Evolutionary conservation across 371 early-diverging fungal genomes (phyloP).

Genomic region (Synchytrium microbalum): DNA sequence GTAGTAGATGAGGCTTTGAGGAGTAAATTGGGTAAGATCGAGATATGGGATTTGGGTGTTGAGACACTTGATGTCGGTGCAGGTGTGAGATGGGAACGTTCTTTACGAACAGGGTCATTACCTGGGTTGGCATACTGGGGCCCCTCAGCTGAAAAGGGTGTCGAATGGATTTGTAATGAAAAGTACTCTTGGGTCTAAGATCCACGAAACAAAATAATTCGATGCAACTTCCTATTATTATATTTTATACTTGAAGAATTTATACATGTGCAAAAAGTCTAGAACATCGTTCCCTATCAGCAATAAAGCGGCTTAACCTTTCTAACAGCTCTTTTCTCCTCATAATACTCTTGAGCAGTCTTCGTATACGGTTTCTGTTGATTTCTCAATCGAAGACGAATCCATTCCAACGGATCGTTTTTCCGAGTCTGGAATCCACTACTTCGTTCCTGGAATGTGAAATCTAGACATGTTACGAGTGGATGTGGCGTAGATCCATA

Average conservation of each 20-base stretch:
- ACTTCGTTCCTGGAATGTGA: slow-evolving; percentile 32
- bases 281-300: no score
- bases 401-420: slow-evolving; percentile 32
- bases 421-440: slow-evolving; percentile 17
- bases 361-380: no score
- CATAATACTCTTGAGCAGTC: no score
- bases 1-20: background rate
- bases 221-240: no score
- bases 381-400: slow-evolving; percentile 23
- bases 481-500: slow-evolving; percentile 39
- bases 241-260: no score
- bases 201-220: no score
- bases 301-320: no score
- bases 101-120: background rate
- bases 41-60: background rate
- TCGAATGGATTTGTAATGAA: background rate
- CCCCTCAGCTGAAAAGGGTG: background rate
- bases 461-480: slow-evolving; percentile 17
- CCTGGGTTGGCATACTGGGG: background rate
- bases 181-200: background rate
- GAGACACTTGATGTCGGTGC: background rate
- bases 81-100: background rate
- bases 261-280: no score
- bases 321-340: no score
- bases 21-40: background rate